Evolutionary conservation across 306 rosid genomes (phyloP), one percentile per base, ranked within the genome.

Genomic region (Vigna nakashimae): DNA sequence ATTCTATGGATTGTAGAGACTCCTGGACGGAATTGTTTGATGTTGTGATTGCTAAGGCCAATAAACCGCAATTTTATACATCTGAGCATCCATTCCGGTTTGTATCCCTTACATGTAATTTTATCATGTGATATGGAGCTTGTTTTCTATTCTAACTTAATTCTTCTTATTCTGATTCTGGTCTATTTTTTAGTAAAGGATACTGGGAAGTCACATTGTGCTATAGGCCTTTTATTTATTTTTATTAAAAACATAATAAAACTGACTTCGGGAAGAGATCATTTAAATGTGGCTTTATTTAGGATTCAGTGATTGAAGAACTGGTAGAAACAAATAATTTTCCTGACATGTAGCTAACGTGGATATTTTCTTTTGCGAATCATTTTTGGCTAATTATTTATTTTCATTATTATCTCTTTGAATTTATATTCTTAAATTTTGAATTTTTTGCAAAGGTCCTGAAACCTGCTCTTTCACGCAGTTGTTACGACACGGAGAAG

Each of bases 21-120:
- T 86, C 91, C 36, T 95, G 97, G 98, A 89, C 89, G 36, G 98
- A 92, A 57, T 89, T 95, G 63, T 95, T 95, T 87, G 98, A 95
- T 75, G 98, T 95, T 55, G 97, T 95, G 88, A 92, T 95, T 76
- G 97, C 97, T 52, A 85, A 91, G 85, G 98, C 98, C 66, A 89
- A 92, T 65, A 95, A 95, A 85, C 98, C 98, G 64, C 87, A 80
- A 51, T 95, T 95, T 86, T 92, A 95, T 87, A 92, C 91, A 45
- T 92, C 96, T 14, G 97, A 95, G 81, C 98, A 92, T 87, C 98
- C 97, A 7, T 95, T 95, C 84, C 98, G 97, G 98, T 95, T 51
- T 78, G 92, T 82, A 83, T 74, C 85, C 79, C 71, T 34, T 81
- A 40, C 57, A 2, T 73, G 56, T 58, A 58, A 24, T 57, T 58